Evolutionary conservation across 2,329 filamentous ascomycete species (phyloP), one percentile per base, ranked within the genome.

Genomic region (Parasarocladium wereldwijsianum): DNA sequence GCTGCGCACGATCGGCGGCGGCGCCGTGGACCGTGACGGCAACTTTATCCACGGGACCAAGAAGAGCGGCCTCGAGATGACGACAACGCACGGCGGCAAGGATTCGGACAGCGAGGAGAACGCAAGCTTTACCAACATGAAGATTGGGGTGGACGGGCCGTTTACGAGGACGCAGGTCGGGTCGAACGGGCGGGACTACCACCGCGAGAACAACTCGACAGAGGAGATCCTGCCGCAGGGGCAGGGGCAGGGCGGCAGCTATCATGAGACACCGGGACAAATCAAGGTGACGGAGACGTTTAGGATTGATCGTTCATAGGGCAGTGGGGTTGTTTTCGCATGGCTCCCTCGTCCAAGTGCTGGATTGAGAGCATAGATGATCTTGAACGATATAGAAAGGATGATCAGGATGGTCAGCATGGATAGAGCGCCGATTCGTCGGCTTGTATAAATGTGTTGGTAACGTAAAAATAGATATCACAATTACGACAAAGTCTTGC

Each of bases 1-100:
- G 6, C 26, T 29, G 11, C 26, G 26, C 17, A 29, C 26, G 14
- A 29, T 29, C 16, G 26, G 26, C n/a, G 26, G 26, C 11, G 18
- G 26, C 11, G 17, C 14, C 16, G 19, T 17, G 16, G 26, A 17
- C 12, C 9, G 9, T 19, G 26, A 15, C 8, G 15, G 17, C 26
- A 13, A 13, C 8, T 9, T 7, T 9, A 24, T 8, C 7, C 23
- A 24, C 12, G 7, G 7, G 6, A 13, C 8, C 12, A 9, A 24
- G 23, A 8, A 24, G 23, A 21, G 19, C 19, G 19, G 19, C n/a
- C n/a, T n/a, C n/a, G n/a, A n/a, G n/a, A 21, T 8, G 19, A 8
- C 23, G 14, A 7, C 23, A 24, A 7, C 9, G 23, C 8, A 24
- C 10, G 23, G 23, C 23, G 23, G 19, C 8, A n/a, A 8, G 19